Base-by-base conservation (phyloP, 495 filamentous ascomycete genomes). In the Recurvomyces mirabilis region DNA sequence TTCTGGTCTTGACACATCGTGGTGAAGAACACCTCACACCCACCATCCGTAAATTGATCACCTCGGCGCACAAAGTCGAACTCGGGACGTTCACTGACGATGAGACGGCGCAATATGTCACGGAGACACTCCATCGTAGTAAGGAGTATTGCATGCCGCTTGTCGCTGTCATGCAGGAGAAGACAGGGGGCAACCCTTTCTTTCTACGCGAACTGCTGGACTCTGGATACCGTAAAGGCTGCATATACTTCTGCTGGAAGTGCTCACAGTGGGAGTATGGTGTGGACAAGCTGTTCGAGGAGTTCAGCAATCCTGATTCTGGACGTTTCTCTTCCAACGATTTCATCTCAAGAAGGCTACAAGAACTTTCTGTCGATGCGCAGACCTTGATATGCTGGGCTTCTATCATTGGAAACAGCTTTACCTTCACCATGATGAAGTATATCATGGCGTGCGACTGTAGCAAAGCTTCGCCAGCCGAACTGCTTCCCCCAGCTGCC, bases 181-280 rank as follows among this genome's bases (percentile, higher is more conserved):
- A 88, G 62, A 83, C 78, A 18, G 68, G 71, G 12, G 84, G 85
- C 0, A 91, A 93, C 54, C 82, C 84, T 0, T 93, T 93, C 59
- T 89, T 88, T 51, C 79, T 93, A 48, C 75, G 83, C 23, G 83
- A 93, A 59, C 88, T 94, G 76, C 71, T 94, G n/a, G 82, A 82
- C 55, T 79, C 81, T 6, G 87, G 83, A 55, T 79, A 93, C 59
- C 75, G 79, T 14, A 93, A 85, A 59, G 78, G 77, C 51, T 89
- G 82, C 54, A 79, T 94, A 38, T 93, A 81, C 76, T 93, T 88
- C 49, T 60, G 44, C 62, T 94, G 87, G 72, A 79, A 77, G 50
- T 71, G 78, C 31, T 78, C 75, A 17, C 67, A 65, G 29, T 94
- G 87, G 87, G 70, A 77, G n/a, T 94, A 78, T 57, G 79, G 89